Evolutionary conservation across 202 grass and related monocot genomes (phyloP), one percentile per base, ranked within the genome.

Genomic region (Alloteropsis angusta): DNA sequence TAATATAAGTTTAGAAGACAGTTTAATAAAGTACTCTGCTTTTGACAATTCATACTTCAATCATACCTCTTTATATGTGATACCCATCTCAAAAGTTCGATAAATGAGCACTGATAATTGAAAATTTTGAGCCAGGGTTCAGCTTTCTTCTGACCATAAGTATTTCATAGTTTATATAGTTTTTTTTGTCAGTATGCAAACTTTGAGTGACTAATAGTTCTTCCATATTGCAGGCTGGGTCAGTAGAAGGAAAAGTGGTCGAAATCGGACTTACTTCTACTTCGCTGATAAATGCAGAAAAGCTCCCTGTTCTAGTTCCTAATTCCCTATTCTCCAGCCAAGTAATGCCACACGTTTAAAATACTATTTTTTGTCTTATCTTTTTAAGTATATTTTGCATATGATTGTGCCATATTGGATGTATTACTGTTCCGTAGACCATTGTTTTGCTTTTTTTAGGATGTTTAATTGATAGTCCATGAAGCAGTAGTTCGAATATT

Each of bases 261-360:
- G 89, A 96, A 83, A 90, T 96, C 59, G 89, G 89, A 53, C 72
- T 96, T 25, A 86, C 93, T 34, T 66, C 76, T 7, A 90, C 89
- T 45, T 88, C 85, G 9, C 79, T 96, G 56, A 86, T 90, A 58
- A 92, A 86, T 87, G 77, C 84, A 37, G 82, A 92, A 80, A 92
- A 88, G 71, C 82, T 92, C 64, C 89, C 89, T 21, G 76, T 92
- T 56, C 41, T 89, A 81, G 87, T 90, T 78, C 93, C 89, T 43
- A 90, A 96, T 60, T 92, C 85, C 13, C 65, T 96, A 10, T 90
- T 92, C 66, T 96, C 93, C 26, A 96, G 82, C 80, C 89, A 96
- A 83, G 89, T 92, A 78, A 41, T 38, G 53, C 69, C 34, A 25
- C 32, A 60, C 13, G 6, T 50, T 26, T 55, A 11, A 55, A 12